phyloP scores from a whole-genome alignment of 2,329 filamentous ascomycete genomes.

The Hymenoscyphus fructigenus region DNA sequence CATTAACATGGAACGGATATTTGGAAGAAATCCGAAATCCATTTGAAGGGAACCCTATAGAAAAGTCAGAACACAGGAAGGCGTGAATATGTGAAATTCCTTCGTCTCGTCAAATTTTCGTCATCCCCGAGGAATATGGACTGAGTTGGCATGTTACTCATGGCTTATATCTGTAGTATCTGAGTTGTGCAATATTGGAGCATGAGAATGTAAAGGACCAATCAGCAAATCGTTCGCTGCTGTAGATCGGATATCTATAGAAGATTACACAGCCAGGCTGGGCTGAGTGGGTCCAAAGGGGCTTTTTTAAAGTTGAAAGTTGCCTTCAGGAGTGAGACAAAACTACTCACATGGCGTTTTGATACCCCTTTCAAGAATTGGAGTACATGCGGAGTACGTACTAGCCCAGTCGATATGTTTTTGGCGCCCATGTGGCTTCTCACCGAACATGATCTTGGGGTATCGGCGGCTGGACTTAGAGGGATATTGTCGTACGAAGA shows the following conservation, averaged over 20 bases:
- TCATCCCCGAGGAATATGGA: neutral
- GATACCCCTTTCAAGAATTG: neutral
- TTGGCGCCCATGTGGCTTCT: neutral
- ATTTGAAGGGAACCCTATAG: neutral
- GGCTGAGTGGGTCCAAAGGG: neutral
- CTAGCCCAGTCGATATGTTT: neutral
- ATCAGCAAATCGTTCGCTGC: neutral
- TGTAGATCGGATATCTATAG: neutral
- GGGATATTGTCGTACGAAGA: neutral
- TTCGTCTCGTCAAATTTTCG: neutral
- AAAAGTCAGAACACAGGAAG: neutral
- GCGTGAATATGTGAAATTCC: neutral
- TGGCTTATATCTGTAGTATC: neutral
- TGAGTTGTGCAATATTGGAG: neutral
- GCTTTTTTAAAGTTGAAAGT: neutral
- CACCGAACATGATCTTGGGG: neutral
- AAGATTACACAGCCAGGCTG: neutral
- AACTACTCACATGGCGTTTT: neutral
- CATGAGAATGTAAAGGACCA: neutral
- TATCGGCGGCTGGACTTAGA: neutral
- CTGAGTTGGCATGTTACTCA: neutral
- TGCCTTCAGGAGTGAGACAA: neutral
- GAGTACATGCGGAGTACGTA: too few relatives aligned
- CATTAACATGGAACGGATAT: neutral
- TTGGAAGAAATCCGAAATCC: neutral